A percentile compares a stretch with the other conserved stretches of the same genome.
phyloP scores from a whole-genome alignment of 371 early-diverging fungal genomes.

The Batkoa obscura region DNA sequence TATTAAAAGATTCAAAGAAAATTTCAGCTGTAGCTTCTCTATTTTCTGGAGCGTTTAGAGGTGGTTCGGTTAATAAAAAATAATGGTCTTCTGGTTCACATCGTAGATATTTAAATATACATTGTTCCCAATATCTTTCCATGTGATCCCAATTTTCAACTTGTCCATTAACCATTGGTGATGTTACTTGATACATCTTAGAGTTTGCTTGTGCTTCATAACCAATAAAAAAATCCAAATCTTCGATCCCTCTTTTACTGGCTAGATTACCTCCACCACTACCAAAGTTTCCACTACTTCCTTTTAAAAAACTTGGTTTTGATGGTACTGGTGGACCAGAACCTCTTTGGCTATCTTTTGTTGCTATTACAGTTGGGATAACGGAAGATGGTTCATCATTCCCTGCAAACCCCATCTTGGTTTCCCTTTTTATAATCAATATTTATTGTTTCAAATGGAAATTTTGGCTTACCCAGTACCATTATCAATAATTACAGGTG shows the following conservation, averaged over 20 bases:
- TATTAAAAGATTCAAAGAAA: constrained; percentile 81
- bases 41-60: constrained; percentile 79
- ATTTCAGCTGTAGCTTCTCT: constrained; percentile 87
- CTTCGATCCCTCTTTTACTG: constrained; percentile 91
- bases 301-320: constrained; percentile 32
- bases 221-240: constrained; percentile 92
- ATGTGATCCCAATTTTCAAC: constrained; percentile 88
- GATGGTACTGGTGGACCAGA: constrained; percentile 32
- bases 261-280: constrained; percentile 40
- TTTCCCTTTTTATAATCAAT: constrained; percentile 39
- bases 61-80: constrained; percentile 86
- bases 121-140: constrained; percentile 91
- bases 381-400: constrained; percentile 91
- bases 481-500: constrained; percentile 83
- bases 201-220: constrained; percentile 83
- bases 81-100: constrained; percentile 96
- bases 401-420: constrained; percentile 96
- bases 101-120: constrained; percentile 88
- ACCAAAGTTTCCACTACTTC: constrained; percentile 5
- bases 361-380: constrained; percentile 83
- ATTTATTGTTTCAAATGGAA: background rate
- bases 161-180: constrained; percentile 79
- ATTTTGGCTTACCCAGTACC: constrained; percentile 63
- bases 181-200: constrained; percentile 63
- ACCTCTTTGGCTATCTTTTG: constrained; percentile 32